A percentile compares a stretch with the other conserved stretches of the same genome.
Evolutionary conservation across 2,329 filamentous ascomycete genomes (phyloP).

Genomic region (Venturia asperata): DNA sequence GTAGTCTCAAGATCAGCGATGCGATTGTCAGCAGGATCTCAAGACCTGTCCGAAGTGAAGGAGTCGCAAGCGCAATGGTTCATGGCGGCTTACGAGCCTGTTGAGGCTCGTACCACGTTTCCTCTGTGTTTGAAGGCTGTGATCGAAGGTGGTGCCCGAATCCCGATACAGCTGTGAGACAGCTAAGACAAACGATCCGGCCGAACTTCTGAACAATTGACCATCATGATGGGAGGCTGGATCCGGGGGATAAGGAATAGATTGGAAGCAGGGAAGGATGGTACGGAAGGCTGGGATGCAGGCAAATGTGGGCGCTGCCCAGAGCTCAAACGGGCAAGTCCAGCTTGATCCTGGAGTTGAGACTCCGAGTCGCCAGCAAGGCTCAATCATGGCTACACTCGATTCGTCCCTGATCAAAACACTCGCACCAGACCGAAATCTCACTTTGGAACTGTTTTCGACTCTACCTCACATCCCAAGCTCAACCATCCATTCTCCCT

Average conservation of each 20-base stretch:
- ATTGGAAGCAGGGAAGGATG: not conserved
- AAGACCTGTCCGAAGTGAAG: too few species aligned
- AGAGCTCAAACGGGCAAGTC: not conserved
- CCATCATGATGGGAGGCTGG: not conserved
- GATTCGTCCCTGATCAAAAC: not conserved
- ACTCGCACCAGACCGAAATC: not conserved
- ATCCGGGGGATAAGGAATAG: too few species aligned
- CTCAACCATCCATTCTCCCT: too few species aligned
- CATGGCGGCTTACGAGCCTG: too few species aligned
- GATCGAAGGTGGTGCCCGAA: not conserved
- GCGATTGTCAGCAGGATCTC: too few species aligned
- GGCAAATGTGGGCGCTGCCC: not conserved
- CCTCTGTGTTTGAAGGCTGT: not conserved
- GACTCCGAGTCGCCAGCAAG: too few species aligned
- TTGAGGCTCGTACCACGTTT: not conserved
- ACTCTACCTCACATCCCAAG: too few species aligned
- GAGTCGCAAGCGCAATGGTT: too few species aligned
- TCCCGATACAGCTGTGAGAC: conserved; percentile 1
- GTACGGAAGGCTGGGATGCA: not conserved
- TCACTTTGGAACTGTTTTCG: not conserved
- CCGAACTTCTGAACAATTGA: not conserved
- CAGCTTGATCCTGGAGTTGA: not conserved
- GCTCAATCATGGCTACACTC: not conserved
- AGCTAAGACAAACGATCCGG: not conserved
- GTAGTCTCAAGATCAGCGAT: too few species aligned